Evolutionary conservation across 352 stramenopile species (phyloP).

Genomic region (Globisporangium echinulatum): DNA sequence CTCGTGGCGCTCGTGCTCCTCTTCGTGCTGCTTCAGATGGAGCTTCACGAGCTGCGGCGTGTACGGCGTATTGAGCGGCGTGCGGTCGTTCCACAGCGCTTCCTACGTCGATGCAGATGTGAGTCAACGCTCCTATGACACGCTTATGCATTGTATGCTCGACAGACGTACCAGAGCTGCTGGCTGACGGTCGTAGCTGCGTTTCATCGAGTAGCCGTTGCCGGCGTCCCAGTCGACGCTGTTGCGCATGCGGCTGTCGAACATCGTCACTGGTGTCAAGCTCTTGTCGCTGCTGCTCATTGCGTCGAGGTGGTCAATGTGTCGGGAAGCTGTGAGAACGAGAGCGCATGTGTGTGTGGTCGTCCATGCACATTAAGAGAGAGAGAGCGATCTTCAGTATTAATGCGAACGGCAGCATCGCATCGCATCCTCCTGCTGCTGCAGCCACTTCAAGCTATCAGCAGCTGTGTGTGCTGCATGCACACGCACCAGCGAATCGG

Average conservation of each 20-base stretch:
- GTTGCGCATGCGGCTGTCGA: slow-evolving; percentile 41
- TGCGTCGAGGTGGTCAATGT: slow-evolving; percentile 11
- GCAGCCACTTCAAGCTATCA: neutral
- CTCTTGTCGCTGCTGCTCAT: slow-evolving; percentile 17
- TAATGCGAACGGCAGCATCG: neutral
- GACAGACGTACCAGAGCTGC: neutral
- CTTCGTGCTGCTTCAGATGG: slow-evolving; percentile 58
- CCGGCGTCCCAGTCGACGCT: neutral
- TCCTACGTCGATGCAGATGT: slow-evolving; percentile 20
- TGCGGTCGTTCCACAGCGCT: slow-evolving; percentile 62
- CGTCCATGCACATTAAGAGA: too few relatives aligned
- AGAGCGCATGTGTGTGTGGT: neutral
- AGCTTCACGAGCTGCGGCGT: slow-evolving; percentile 83
- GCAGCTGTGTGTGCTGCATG: neutral
- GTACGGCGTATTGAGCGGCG: slow-evolving; percentile 77
- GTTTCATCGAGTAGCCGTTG: slow-evolving; percentile 35
- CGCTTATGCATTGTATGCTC: too few relatives aligned
- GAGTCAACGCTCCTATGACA: neutral
- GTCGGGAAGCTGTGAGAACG: neutral
- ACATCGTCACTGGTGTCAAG: slow-evolving; percentile 13
- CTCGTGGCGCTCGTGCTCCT: slow-evolving; percentile 33
- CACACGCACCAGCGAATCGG: slow-evolving; percentile 2
- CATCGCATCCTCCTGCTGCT: neutral
- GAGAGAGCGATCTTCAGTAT: too few relatives aligned
- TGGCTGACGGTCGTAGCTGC: slow-evolving; percentile 35